Base-by-base conservation (phyloP, 2,329 filamentous ascomycete species). In the Scorias spongiosa region DNA sequence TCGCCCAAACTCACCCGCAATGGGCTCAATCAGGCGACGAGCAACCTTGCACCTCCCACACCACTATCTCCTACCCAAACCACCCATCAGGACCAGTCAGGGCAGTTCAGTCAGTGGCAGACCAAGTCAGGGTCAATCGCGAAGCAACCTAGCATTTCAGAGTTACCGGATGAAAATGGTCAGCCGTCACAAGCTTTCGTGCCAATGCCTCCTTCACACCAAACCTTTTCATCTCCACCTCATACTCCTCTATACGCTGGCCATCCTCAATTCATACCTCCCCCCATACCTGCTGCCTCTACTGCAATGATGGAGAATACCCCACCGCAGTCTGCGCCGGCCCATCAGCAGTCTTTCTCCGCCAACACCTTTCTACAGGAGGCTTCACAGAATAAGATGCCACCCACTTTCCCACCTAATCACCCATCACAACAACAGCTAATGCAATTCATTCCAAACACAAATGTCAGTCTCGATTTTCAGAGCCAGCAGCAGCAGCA, bases 241-340 rank as follows among this genome's bases (percentile, higher is more conserved):
- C 61, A 61, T 9, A 68, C 67, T n/a, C 67, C 67, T 11, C 53
- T 59, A 44, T 61, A 56, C 44, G 44, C 42, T 2, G 41, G 45
- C 18, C 51, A 54, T 20, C 49, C 49, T 12, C 48, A 48, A 10
- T 46, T 52, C 44, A 14, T 41, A 42, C 32, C 45, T 48, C 59
- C 57, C 36, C 60, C 60, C 14, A 53, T 56, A 8, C 49, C 59
- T 10, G 56, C 54, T 45, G 50, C 50, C 55, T 50, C 54, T 26
- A 53, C 56, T 8, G 15, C 15, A 9, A 56, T 59, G 32, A 65
- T 63, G 45, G 66, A 65, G 41, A 66, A 69, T 45, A 69, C 68
- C 3, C 68, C 68, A 32, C 68, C 68, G 7, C 68, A 71, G 48
- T 71, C 68, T 20, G 68, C 68, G 32, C 68, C 68, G 11, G 66